Evolutionary conservation across 257 asterid genomes (phyloP).

Genomic region (Jacaranda copaia): DNA sequence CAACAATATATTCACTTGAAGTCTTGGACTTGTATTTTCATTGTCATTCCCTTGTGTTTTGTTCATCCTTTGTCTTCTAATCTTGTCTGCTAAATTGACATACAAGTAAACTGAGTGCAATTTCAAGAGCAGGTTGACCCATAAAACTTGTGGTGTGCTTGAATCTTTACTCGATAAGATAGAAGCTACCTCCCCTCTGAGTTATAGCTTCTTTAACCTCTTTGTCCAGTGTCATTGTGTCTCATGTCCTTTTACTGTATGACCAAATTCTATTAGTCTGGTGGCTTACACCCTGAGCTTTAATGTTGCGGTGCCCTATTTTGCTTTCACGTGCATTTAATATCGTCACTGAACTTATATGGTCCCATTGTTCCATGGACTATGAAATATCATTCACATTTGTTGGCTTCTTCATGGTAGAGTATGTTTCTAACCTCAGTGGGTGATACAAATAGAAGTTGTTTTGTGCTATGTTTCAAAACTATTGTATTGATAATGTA

Average conservation of each 20-base stretch:
- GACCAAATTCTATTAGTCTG: neutral
- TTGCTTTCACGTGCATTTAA: too few species aligned
- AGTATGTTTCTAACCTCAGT: neutral
- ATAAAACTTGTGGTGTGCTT: neutral
- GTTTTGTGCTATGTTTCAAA: neutral
- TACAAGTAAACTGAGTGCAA: neutral
- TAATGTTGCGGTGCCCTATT: neutral
- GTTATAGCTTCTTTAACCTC: too few species aligned
- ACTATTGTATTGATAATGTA: neutral
- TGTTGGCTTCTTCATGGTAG: neutral
- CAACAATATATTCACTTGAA: too few species aligned
- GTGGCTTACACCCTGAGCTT: neutral
- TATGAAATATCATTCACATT: neutral
- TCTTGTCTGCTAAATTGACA: neutral
- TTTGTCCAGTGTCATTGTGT: neutral
- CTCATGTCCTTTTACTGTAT: neutral
- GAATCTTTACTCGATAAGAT: too few species aligned
- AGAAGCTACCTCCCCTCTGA: too few species aligned
- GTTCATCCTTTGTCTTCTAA: neutral
- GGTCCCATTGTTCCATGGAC: too few species aligned
- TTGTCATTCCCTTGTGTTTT: neutral
- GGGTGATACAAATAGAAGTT: neutral
- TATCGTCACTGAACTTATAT: too few species aligned
- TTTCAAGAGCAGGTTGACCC: neutral
- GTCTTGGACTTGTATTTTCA: neutral